Evolutionary conservation across 768 basidiomycete species (phyloP).

Genomic region (Calocybe gangraenosa): DNA sequence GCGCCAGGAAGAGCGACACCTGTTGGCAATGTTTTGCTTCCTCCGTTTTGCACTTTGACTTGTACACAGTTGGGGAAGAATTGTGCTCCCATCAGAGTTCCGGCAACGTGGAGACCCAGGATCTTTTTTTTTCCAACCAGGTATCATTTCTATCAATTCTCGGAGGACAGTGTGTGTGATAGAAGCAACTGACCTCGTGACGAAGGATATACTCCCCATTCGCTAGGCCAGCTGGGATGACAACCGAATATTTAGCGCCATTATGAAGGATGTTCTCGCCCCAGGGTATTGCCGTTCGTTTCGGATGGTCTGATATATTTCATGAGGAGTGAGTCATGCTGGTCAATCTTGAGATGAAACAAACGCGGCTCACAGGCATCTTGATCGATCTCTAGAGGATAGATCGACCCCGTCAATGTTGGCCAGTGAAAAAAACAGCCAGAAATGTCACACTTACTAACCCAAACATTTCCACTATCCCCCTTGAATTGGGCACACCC

Average conservation of each 20-base stretch:
- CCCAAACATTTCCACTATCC: conserved; percentile 16
- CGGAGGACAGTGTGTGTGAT: not conserved
- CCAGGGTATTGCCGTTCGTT: conserved; percentile 6
- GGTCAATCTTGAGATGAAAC: not conserved
- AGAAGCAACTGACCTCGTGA: conserved; percentile 16
- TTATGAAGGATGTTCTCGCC: conserved; percentile 16
- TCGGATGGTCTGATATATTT: conserved; percentile 8
- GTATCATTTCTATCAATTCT: not conserved
- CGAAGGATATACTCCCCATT: conserved; percentile 32
- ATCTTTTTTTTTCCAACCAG: conserved; percentile 9
- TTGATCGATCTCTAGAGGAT: conserved; percentile 11
- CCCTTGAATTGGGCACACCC: conserved; percentile 20
- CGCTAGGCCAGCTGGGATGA: conserved; percentile 28
- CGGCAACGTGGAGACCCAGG: conserved; percentile 33
- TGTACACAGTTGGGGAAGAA: conserved; percentile 34
- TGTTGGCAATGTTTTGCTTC: conserved; percentile 26
- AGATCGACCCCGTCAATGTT: conserved; percentile 8
- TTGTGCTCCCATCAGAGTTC: conserved; percentile 31
- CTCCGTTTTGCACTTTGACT: conserved; percentile 29
- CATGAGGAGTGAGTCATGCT: not conserved
- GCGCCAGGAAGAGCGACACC: conserved; percentile 33
- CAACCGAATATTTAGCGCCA: conserved; percentile 27
- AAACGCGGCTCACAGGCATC: conserved; percentile 11
- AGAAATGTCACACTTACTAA: conserved; percentile 1
- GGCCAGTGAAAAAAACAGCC: conserved; percentile 4